phyloP scores from a whole-genome alignment of 2,329 filamentous ascomycete genomes.

The Talaromyces atroroseus region DNA sequence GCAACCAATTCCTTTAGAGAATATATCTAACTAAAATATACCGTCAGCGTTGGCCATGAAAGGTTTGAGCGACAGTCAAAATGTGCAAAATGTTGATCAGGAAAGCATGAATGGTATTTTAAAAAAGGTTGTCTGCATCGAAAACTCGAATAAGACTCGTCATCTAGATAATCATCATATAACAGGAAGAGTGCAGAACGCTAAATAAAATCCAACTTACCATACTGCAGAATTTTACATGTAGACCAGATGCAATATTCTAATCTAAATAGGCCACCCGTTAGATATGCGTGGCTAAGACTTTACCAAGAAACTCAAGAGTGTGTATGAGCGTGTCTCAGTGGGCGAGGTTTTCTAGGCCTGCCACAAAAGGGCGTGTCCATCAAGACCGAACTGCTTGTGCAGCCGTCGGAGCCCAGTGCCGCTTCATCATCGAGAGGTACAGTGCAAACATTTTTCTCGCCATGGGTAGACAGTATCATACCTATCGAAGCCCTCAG shows the following conservation, averaged over 20 bases:
- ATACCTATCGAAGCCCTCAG: not conserved
- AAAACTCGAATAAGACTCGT: constrained; percentile 61
- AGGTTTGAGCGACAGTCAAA: constrained; percentile 8
- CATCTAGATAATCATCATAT: constrained; percentile 55
- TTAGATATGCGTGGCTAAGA: not conserved
- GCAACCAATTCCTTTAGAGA: no score
- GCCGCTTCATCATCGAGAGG: constrained; percentile 52
- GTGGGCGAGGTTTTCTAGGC: constrained; percentile 99
- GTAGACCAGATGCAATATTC: not conserved
- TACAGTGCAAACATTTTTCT: not conserved
- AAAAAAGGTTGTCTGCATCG: constrained; percentile 55
- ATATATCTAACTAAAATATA: constrained; percentile 4
- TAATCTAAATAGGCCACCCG: not conserved
- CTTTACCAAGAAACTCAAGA: not conserved
- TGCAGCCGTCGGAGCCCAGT: constrained; percentile 86
- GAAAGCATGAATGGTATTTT: constrained; percentile 57
- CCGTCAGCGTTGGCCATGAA: constrained; percentile 17
- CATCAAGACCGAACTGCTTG: constrained; percentile 61
- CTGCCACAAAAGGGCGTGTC: constrained; percentile 89
- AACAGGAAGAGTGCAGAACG: constrained; percentile 14
- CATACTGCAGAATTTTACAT: not conserved
- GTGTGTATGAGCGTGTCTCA: constrained; percentile 50
- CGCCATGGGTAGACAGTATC: not conserved
- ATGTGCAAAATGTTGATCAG: constrained; percentile 35
- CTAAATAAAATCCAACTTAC: constrained; percentile 14